These are phyloP conservation scores for Backusella tarrabulga DNA, from an alignment of 192 early-diverging fungal genomes.

Conservation along the genomic window DNA sequence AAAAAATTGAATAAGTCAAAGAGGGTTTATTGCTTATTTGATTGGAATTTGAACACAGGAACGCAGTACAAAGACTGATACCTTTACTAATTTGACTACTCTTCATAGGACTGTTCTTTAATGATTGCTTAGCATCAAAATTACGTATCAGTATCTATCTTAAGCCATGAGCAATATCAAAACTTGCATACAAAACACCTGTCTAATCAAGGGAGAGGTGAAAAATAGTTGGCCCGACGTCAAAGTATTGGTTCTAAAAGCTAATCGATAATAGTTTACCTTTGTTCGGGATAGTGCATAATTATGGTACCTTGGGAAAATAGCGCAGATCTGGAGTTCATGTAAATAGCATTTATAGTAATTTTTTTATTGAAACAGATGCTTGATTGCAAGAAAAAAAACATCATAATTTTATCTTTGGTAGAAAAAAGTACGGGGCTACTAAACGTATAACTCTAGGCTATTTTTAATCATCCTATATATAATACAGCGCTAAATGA, in stretches of 20 bases:
- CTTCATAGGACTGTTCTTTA: neutral
- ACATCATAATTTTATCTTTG: neutral
- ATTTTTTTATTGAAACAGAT: neutral
- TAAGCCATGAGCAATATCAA: neutral
- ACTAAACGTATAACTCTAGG: neutral
- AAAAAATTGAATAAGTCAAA: too few relatives aligned
- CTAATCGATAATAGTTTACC: neutral
- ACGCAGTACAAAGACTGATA: too few relatives aligned
- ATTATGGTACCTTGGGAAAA: neutral
- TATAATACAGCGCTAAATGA: neutral
- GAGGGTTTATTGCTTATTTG: too few relatives aligned
- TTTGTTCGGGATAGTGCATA: neutral
- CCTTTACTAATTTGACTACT: too few relatives aligned
- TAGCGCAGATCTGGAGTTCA: neutral
- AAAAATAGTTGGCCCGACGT: neutral
- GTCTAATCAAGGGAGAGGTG: neutral
- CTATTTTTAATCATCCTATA: neutral
- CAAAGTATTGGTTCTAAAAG: neutral
- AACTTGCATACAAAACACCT: neutral
- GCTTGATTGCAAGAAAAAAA: neutral
- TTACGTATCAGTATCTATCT: neutral
- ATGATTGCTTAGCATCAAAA: neutral
- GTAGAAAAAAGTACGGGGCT: neutral
- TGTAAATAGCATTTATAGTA: neutral
- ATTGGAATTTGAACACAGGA: too few relatives aligned